These are phyloP conservation scores for Diaporthe nobilis DNA, from an alignment of 2,329 filamentous ascomycete species.

Conservation along the genomic window DNA sequence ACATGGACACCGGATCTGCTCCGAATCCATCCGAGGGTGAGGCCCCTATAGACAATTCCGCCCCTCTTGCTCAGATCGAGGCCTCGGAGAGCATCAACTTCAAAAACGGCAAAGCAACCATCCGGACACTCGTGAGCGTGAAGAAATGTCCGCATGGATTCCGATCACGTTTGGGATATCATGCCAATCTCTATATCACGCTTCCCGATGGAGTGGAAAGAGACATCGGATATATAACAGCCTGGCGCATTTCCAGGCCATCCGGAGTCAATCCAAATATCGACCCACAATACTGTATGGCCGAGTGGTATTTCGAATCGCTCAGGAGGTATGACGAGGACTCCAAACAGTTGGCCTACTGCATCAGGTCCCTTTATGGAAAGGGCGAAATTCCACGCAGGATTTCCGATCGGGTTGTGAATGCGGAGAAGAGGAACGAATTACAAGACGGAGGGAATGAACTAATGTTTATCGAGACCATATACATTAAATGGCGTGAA, in stretches of 20 bases:
- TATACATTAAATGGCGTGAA: conserved; percentile 13
- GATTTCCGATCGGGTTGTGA: neutral
- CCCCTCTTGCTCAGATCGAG: neutral
- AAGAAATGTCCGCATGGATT: neutral
- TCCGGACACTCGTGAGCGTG: neutral
- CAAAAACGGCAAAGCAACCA: neutral
- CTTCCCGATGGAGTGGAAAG: neutral
- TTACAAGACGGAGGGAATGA: neutral
- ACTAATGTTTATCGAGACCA: neutral
- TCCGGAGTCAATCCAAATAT: neutral
- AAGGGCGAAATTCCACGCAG: neutral
- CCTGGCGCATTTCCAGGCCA: conserved; percentile 1
- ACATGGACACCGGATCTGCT: neutral
- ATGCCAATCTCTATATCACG: neutral
- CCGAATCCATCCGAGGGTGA: neutral
- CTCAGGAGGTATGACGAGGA: neutral
- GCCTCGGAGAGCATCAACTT: neutral
- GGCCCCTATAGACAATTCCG: no score
- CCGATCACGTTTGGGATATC: conserved; percentile 7
- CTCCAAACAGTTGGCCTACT: neutral
- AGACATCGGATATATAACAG: neutral
- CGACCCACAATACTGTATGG: neutral
- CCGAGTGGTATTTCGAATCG: neutral
- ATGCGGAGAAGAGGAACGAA: neutral
- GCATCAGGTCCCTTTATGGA: neutral